phyloP scores from a whole-genome alignment of 169 alveolate species.

The Cystoisospora suis region DNA sequence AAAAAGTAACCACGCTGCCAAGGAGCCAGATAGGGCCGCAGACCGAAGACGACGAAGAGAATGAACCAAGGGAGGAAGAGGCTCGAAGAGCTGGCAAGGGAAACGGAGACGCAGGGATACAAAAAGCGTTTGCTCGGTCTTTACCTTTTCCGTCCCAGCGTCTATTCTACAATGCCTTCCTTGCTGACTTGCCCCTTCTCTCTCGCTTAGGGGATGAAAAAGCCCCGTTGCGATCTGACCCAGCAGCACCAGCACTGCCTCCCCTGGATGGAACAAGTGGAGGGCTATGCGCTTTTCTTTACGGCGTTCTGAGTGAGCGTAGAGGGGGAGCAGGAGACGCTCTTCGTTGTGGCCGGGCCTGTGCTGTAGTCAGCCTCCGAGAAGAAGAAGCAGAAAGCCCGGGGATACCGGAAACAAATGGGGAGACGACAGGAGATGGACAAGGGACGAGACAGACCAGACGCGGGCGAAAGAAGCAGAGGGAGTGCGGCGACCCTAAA shows the following conservation, averaged over 20 bases:
- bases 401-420: neutral
- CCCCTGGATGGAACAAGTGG: no score
- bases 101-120: neutral
- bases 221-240: neutral
- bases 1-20: neutral
- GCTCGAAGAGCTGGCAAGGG: neutral
- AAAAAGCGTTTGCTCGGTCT: neutral
- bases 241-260: neutral
- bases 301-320: no score
- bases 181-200: neutral
- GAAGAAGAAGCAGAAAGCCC: neutral
- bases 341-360: no score
- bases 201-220: neutral
- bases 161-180: slow-evolving; percentile 4
- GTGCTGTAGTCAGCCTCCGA: no score
- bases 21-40: neutral
- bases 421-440: neutral
- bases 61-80: neutral
- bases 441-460: neutral
- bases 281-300: no score
- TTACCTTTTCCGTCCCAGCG: neutral
- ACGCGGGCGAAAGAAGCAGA: no score
- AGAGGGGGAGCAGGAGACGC: no score
- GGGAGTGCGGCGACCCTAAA: no score
- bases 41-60: neutral